A percentile compares a stretch with the other conserved stretches of the same genome.
These are phyloP conservation scores for Metschnikowia dekortorum DNA, from an alignment of 805 yeast genomes.

Conservation along the genomic window DNA sequence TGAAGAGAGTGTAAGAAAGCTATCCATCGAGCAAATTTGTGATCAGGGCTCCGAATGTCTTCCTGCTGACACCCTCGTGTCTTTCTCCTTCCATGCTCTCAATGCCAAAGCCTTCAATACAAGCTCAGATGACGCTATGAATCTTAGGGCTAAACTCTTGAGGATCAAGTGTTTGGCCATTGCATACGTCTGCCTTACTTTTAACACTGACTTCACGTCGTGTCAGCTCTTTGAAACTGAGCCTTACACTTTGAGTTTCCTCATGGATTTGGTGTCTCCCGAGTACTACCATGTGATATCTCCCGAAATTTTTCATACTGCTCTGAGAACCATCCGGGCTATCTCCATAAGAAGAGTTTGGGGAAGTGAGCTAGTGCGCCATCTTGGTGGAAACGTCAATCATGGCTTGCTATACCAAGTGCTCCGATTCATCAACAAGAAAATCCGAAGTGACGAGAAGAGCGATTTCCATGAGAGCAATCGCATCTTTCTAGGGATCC, in stretches of 20 bases:
- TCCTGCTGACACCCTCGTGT: constrained; percentile 62
- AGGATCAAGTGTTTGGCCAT: constrained; percentile 63
- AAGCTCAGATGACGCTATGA: constrained; percentile 48
- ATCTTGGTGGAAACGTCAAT: constrained; percentile 78
- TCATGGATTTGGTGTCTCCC: constrained; percentile 71
- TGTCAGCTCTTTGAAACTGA: constrained; percentile 68
- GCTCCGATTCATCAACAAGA: constrained; percentile 56
- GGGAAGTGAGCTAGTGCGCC: constrained; percentile 72
- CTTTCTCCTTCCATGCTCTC: constrained; percentile 56
- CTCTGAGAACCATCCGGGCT: constrained; percentile 63
- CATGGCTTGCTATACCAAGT: constrained; percentile 80
- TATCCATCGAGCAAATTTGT: constrained; percentile 56
- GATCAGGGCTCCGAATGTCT: constrained; percentile 54
- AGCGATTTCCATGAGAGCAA: constrained; percentile 39
- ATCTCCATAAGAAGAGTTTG: constrained; percentile 63
- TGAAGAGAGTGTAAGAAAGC: constrained; percentile 53
- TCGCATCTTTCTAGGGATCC: constrained; percentile 52
- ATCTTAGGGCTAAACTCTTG: constrained; percentile 55
- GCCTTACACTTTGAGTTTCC: constrained; percentile 59
- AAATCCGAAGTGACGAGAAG: constrained; percentile 38
- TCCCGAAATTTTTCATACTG: constrained; percentile 50
- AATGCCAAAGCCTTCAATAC: constrained; percentile 70
- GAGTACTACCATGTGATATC: constrained; percentile 49
- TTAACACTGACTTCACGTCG: constrained; percentile 54
- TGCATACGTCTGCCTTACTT: constrained; percentile 57